Evolutionary conservation across 768 basidiomycete species (phyloP).

Genomic region (Fibroporia radiculosa): DNA sequence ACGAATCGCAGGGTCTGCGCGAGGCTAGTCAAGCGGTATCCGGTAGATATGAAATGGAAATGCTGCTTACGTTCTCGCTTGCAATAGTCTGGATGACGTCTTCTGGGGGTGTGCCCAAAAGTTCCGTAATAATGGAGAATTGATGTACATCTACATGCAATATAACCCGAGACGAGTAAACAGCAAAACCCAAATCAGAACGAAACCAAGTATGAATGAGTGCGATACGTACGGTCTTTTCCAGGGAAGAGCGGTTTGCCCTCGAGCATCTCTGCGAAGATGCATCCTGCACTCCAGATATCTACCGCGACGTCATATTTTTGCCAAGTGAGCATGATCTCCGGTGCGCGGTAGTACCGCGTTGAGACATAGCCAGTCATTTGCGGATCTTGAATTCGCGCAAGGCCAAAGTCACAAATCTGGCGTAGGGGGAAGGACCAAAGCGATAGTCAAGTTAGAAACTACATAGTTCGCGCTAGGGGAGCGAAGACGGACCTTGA

Average conservation of each 20-base stretch:
- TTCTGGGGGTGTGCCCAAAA: constrained; percentile 97
- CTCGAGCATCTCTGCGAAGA: constrained; percentile 99
- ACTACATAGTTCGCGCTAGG: too few species aligned
- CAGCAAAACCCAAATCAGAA: neutral
- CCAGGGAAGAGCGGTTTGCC: constrained; percentile 98
- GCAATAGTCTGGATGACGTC: constrained; percentile 99
- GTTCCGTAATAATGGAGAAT: constrained; percentile 98
- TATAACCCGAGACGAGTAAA: constrained; percentile 4
- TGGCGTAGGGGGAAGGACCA: constrained; percentile 25
- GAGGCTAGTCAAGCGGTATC: too few species aligned
- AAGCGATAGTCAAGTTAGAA: constrained; percentile 1
- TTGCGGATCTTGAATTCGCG: constrained; percentile 97
- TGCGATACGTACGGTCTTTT: constrained; percentile 85
- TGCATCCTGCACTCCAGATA: constrained; percentile 99
- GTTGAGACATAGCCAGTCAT: constrained; percentile 99
- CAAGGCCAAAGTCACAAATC: constrained; percentile 99
- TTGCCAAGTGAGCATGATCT: constrained; percentile 99
- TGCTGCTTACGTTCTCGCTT: constrained; percentile 79
- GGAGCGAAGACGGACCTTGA: constrained; percentile 55
- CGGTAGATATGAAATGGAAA: constrained; percentile 2
- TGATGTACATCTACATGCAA: constrained; percentile 86
- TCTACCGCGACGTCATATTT: constrained; percentile 99
- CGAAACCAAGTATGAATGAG: constrained; percentile 5
- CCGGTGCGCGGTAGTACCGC: constrained; percentile 96
- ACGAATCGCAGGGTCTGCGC: constrained; percentile 97